Base-by-base conservation (phyloP, 148 eudicot species). In the Salicornia ramosissima region DNA sequence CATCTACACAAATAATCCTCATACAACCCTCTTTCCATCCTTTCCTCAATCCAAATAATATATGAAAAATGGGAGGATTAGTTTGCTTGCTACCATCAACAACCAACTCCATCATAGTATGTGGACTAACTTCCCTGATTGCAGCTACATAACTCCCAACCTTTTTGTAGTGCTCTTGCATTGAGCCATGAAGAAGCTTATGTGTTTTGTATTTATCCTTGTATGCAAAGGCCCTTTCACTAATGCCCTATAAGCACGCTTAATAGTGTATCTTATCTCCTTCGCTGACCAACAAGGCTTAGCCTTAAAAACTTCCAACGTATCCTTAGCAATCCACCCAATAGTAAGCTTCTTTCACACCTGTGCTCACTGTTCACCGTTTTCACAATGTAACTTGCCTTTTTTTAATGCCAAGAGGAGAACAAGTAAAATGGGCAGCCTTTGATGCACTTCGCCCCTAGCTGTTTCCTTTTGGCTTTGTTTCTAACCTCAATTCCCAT, bases 1-100 rank as follows among this genome's bases (percentile, higher is more conserved):
- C 66, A 59, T 59, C 74, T 0, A 70, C 14, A 46, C 39, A 59
- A 11, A 70, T n/a, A 0, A 70, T 14, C 4, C 16, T 57, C 9
- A 45, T 43, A 33, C 74, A 70, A 2, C 42, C 45, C 6, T 4
- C 7, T 10, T 6, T 0, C 58, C 40, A 50, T 0, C 70, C 70
- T 10, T 30, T 1, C 6, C 22, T 33, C 11, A 67, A 11, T 0
- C 9, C 70, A 22, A 30, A 52, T 1, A 51, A 2, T 9, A 30
- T 67, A 6, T 67, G n/a, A 3, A 51, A 67, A 11, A 33, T 21
- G 3, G 16, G n/a, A 0, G 46, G 9, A 25, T 18, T 6, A 21
- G 56, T 42, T 51, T 56, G 19, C 14, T 14, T 3, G 1, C 0
- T 10, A 25, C 4, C 0, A 4, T 28, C 55, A 47, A 8, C 11